Percentiles rank a stretch among this genome's conserved stretches.
Conservation (phyloP, 148 eudicot genomes). For the Hydrangea macrophylla region DNA sequence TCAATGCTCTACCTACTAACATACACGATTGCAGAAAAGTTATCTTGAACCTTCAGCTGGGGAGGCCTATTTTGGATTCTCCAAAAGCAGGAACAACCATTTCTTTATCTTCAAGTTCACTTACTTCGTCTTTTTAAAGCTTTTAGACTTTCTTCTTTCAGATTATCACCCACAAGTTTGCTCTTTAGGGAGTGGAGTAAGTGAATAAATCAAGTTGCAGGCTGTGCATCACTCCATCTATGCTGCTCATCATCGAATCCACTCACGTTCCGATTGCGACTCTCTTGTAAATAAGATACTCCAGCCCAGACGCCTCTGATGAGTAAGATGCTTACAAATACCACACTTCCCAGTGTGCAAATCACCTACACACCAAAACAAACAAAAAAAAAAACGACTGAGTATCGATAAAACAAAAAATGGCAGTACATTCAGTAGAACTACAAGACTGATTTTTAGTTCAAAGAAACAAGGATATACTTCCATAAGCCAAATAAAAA, state of each 20-base stretch:
- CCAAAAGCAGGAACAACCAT: not conserved
- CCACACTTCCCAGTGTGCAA: slow-evolving; percentile 86
- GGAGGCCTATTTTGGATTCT: too few relatives aligned
- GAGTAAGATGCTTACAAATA: slow-evolving; percentile 82
- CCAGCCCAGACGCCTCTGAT: slow-evolving; percentile 92
- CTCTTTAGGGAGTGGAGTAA: not conserved
- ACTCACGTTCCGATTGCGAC: slow-evolving; percentile 37
- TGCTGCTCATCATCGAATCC: slow-evolving; percentile 50
- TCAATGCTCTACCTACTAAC: not conserved
- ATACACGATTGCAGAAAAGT: too few relatives aligned
- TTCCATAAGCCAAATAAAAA: not conserved
- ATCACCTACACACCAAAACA: slow-evolving; percentile 48
- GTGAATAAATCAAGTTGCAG: slow-evolving; percentile 40
- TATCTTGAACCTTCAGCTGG: too few relatives aligned
- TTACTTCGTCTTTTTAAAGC: too few relatives aligned
- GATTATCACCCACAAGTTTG: not conserved
- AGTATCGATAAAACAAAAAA: not conserved
- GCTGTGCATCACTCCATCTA: slow-evolving; percentile 61
- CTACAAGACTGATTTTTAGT: not conserved
- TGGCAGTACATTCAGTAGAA: not conserved
- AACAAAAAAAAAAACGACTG: not conserved
- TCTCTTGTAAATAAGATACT: slow-evolving; percentile 72
- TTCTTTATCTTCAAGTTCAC: not conserved
- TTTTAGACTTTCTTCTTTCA: not conserved
- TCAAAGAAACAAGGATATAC: not conserved